Conservation (phyloP, 129 eudicot species). For the Flaveria sonorensis region DNA sequence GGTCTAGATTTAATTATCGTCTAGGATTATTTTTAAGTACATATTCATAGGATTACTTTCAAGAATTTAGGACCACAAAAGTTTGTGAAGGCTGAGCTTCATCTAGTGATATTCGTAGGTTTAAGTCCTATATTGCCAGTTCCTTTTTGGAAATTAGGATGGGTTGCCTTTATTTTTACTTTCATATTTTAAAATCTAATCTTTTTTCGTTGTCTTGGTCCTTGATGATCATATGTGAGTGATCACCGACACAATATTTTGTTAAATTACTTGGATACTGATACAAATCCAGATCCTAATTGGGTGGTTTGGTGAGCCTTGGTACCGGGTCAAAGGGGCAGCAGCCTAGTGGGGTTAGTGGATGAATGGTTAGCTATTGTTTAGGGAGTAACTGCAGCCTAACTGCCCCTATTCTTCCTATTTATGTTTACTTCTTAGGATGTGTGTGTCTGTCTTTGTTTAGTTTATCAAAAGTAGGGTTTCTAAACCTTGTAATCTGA, state of each 20-base stretch:
- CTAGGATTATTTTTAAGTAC: background rate
- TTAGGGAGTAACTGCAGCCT: no score
- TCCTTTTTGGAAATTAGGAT: background rate
- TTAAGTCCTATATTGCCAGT: background rate
- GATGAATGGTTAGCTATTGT: no score
- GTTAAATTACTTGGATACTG: constrained; percentile 8
- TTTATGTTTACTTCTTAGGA: no score
- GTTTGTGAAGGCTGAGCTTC: constrained; percentile 18
- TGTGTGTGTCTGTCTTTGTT: no score
- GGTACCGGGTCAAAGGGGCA: no score
- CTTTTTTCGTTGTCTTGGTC: background rate
- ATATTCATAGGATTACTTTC: constrained; percentile 1
- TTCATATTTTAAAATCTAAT: background rate
- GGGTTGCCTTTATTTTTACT: constrained; percentile 1
- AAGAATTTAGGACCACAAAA: constrained; percentile 13
- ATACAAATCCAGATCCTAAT: no score
- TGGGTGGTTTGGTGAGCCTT: no score
- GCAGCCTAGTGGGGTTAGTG: no score
- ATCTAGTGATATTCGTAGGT: background rate
- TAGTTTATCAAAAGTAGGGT: no score
- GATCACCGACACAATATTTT: background rate
- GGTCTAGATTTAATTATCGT: background rate
- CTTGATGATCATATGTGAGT: constrained; percentile 2
- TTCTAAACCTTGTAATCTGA: no score
- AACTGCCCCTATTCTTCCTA: no score